These are phyloP conservation scores for Candida dendrica DNA, from an alignment of 805 yeast species.

Conservation along the genomic window DNA sequence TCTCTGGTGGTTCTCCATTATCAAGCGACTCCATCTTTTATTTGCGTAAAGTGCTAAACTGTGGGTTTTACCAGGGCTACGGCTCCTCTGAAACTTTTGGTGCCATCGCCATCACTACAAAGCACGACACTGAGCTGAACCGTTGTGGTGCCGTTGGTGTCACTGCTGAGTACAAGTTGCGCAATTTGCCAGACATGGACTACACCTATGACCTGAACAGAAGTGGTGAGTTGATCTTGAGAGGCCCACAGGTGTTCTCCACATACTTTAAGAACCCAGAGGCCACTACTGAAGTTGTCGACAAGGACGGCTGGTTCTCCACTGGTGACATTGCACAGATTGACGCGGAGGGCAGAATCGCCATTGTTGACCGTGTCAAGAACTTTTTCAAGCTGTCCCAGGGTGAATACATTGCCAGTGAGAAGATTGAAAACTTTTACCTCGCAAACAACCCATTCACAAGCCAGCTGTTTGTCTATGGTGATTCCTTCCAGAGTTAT, in stretches of 20 bases:
- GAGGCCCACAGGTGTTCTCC: constrained; percentile 58
- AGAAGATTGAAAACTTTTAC: constrained; percentile 62
- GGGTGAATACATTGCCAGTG: constrained; percentile 70
- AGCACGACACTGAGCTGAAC: constrained; percentile 43
- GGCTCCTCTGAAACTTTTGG: constrained; percentile 70
- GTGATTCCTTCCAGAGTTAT: constrained; percentile 49
- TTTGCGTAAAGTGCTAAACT: constrained; percentile 52
- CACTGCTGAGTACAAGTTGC: constrained; percentile 48
- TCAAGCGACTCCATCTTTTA: constrained; percentile 54
- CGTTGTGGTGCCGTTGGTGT: constrained; percentile 52
- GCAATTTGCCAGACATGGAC: constrained; percentile 60
- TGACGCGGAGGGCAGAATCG: constrained; percentile 44
- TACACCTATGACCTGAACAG: constrained; percentile 35
- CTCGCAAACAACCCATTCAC: constrained; percentile 43
- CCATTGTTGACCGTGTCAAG: constrained; percentile 67
- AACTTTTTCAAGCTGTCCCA: constrained; percentile 67
- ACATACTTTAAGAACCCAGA: constrained; percentile 50
- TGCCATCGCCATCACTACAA: constrained; percentile 41
- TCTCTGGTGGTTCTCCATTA: constrained; percentile 67
- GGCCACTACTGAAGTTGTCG: constrained; percentile 46
- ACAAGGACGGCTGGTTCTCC: constrained; percentile 54
- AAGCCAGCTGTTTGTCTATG: constrained; percentile 54
- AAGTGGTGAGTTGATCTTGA: constrained; percentile 53
- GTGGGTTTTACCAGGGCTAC: constrained; percentile 61
- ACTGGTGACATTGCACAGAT: constrained; percentile 62